Conservation (phyloP, 495 filamentous ascomycete genomes). For the Penicillium desertorum region DNA sequence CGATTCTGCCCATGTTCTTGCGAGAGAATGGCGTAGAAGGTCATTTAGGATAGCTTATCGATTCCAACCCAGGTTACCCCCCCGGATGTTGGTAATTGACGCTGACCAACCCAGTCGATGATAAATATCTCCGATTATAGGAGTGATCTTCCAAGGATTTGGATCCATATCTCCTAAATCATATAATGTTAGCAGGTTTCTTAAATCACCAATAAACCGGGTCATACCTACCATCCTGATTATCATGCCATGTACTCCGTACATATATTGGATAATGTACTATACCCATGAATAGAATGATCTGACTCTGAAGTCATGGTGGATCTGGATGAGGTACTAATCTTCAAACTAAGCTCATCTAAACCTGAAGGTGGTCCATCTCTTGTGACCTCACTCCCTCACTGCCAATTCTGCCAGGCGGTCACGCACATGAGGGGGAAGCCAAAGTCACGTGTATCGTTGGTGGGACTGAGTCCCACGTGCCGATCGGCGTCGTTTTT, state of each 20-base stretch:
- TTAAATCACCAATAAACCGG: background rate
- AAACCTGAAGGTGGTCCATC: background rate
- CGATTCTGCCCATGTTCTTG: background rate
- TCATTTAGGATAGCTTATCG: background rate
- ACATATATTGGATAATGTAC: background rate
- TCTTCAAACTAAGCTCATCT: background rate
- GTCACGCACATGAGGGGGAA: background rate
- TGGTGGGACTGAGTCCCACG: constrained; percentile 14
- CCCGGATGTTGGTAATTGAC: constrained; percentile 11
- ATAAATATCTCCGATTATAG: background rate
- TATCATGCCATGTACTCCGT: background rate
- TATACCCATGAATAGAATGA: background rate
- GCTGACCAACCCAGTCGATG: constrained; percentile 21
- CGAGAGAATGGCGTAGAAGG: background rate
- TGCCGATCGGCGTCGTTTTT: constrained; percentile 22
- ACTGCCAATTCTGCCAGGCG: constrained; percentile 9
- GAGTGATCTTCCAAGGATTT: background rate
- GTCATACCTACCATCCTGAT: background rate
- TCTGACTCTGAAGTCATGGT: constrained; percentile 11
- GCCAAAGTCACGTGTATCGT: background rate
- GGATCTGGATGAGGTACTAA: constrained; percentile 5
- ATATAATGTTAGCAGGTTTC: constrained; percentile 20
- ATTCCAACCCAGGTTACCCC: background rate
- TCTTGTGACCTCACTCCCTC: background rate
- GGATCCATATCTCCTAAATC: constrained; percentile 8